A percentile compares a stretch with the other conserved stretches of the same genome.
These are phyloP conservation scores for Blepharisma japonicum DNA, from an alignment of 73 alveolate genomes.

Conservation along the genomic window DNA sequence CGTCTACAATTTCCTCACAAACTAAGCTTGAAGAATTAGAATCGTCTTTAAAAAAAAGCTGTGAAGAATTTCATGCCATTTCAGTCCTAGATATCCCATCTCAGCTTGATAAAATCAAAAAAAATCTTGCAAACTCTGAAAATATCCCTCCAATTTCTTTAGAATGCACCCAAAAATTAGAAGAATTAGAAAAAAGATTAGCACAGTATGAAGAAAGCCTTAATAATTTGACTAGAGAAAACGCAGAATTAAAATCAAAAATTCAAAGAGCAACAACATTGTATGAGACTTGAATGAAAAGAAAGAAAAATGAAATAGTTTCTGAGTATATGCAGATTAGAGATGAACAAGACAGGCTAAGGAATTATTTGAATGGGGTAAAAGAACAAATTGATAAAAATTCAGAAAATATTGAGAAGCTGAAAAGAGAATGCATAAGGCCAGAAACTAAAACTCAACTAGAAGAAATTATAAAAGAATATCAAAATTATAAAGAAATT, in stretches of 20 bases:
- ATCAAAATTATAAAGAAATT: neutral
- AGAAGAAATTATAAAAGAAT: neutral
- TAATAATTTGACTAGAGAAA: neutral
- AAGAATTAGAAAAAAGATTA: conserved; percentile 1
- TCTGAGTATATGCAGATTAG: neutral
- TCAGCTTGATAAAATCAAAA: neutral
- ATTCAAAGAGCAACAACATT: neutral
- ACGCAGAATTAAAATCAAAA: conserved; percentile 4
- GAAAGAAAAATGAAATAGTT: neutral
- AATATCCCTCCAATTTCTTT: too few relatives aligned
- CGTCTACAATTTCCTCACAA: neutral
- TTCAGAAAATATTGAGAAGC: neutral
- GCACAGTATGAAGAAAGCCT: conserved; percentile 9
- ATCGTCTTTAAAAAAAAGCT: neutral
- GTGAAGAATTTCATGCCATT: too few relatives aligned
- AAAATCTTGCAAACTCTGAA: neutral
- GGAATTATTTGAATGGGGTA: neutral
- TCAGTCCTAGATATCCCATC: neutral
- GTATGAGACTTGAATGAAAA: neutral
- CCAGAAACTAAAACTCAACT: neutral
- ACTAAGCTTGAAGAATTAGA: conserved; percentile 1
- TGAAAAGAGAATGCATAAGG: neutral
- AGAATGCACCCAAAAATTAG: neutral
- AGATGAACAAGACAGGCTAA: conserved; percentile 3
- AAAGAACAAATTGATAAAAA: neutral